Evolutionary conservation across 2,329 filamentous ascomycete genomes (phyloP).

Genomic region (Talaromyces amestolkiae): DNA sequence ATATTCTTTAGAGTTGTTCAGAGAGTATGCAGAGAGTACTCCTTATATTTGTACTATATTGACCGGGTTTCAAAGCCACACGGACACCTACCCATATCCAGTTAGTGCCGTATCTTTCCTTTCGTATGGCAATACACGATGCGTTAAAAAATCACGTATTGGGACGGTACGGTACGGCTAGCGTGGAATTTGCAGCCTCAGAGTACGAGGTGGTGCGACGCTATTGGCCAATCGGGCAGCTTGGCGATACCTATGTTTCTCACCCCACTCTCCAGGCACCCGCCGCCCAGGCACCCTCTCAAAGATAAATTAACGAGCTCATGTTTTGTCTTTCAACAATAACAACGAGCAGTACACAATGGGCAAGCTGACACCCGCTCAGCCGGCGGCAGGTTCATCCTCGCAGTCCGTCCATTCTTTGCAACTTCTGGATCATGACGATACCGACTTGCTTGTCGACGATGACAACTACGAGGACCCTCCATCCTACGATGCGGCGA

Average conservation of each 20-base stretch:
- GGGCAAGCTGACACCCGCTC: conserved; percentile 4
- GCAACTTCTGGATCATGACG: conserved; percentile 10
- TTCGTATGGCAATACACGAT: background rate
- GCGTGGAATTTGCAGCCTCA: background rate
- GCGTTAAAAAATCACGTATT: background rate
- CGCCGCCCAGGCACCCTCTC: background rate
- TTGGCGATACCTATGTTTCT: background rate
- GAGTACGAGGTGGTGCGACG: background rate
- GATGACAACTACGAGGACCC: conserved; percentile 8
- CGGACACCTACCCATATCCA: background rate
- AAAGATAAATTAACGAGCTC: background rate
- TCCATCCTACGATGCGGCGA: conserved; percentile 16
- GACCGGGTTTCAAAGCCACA: background rate
- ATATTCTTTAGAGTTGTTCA: background rate
- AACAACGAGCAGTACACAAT: background rate
- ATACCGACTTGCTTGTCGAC: background rate
- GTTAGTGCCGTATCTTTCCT: background rate
- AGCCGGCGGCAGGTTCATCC: background rate
- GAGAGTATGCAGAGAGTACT: background rate
- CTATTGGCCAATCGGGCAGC: background rate
- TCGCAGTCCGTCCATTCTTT: conserved; percentile 15
- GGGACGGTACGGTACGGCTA: background rate
- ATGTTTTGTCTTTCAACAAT: background rate
- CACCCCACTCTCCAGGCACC: conserved; percentile 4
- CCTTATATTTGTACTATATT: too few relatives aligned